Evolutionary conservation across 768 basidiomycete species (phyloP).

Genomic region (Xerocomellus intermedius): DNA sequence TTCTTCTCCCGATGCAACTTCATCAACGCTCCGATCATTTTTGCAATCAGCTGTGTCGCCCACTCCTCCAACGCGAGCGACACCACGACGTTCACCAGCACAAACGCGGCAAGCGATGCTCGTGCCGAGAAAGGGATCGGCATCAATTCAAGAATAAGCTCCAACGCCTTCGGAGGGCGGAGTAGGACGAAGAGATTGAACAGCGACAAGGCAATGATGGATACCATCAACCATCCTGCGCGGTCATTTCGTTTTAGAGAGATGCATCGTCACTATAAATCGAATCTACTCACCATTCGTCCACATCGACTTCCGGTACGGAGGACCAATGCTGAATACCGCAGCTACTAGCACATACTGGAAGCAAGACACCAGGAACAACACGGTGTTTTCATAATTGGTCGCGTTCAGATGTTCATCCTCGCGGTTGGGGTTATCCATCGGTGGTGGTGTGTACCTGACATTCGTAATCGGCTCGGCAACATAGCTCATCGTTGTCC

Average conservation of each 20-base stretch:
- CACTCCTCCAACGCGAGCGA: conserved; percentile 80
- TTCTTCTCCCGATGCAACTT: conserved; percentile 42
- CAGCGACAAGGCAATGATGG: conserved; percentile 60
- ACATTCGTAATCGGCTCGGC: not conserved
- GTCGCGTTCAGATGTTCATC: conserved; percentile 74
- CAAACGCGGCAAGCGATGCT: conserved; percentile 63
- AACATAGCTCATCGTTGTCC: not conserved
- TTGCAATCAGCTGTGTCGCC: conserved; percentile 58
- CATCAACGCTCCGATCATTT: conserved; percentile 47
- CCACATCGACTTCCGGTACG: conserved; percentile 93
- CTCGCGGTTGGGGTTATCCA: conserved; percentile 44
- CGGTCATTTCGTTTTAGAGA: not conserved
- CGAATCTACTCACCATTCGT: conserved; percentile 70
- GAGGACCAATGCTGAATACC: conserved; percentile 97
- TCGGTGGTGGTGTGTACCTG: conserved; percentile 79
- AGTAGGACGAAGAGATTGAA: conserved; percentile 82
- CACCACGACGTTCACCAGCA: conserved; percentile 63
- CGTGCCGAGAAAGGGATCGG: conserved; percentile 67
- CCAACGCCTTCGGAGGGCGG: conserved; percentile 58
- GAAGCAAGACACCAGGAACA: conserved; percentile 96
- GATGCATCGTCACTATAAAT: not conserved
- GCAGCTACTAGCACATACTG: conserved; percentile 97
- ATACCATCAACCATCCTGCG: conserved; percentile 78
- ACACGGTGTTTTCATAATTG: conserved; percentile 88
- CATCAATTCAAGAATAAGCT: conserved; percentile 72